A percentile compares a stretch with the other conserved stretches of the same genome.
phyloP scores from a whole-genome alignment of 2,329 filamentous ascomycete species.

The Ophiostoma australiae region DNA sequence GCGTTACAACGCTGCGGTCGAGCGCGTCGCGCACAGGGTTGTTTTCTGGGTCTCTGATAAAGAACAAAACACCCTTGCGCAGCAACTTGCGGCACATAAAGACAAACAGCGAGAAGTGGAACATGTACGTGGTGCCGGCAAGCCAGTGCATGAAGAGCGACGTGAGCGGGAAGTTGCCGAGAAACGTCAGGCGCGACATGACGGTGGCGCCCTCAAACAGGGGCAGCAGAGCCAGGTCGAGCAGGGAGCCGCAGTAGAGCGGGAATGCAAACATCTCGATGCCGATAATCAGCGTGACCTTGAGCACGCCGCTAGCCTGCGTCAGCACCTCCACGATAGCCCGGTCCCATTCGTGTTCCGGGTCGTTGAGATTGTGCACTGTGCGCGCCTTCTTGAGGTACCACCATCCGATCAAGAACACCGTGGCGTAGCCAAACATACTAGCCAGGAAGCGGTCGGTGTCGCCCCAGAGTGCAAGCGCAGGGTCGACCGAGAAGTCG shows the following conservation, averaged over 20 bases:
- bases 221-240: conserved; percentile 83
- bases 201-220: conserved; percentile 80
- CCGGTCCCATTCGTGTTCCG: conserved; percentile 61
- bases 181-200: conserved; percentile 71
- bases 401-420: conserved; percentile 67
- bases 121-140: conserved; percentile 98
- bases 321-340: conserved; percentile 75
- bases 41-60: conserved; percentile 96
- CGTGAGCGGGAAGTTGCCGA: conserved; percentile 72
- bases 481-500: conserved; percentile 44
- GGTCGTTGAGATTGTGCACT: conserved; percentile 33
- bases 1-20: conserved; percentile 84
- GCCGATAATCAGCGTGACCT: conserved; percentile 95
- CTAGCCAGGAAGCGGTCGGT: conserved; percentile 67
- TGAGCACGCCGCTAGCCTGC: conserved; percentile 94
- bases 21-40: conserved; percentile 95
- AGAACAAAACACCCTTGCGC: conserved; percentile 91
- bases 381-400: conserved; percentile 73
- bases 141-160: conserved; percentile 99
- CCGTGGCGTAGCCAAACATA: conserved; percentile 70
- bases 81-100: conserved; percentile 99
- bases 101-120: conserved; percentile 97
- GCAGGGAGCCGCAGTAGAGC: conserved; percentile 85
- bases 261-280: conserved; percentile 99
- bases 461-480: conserved; percentile 62